Evolutionary conservation across 208 protist species (phyloP).

Genomic region (Trypanosoma melophagium): DNA sequence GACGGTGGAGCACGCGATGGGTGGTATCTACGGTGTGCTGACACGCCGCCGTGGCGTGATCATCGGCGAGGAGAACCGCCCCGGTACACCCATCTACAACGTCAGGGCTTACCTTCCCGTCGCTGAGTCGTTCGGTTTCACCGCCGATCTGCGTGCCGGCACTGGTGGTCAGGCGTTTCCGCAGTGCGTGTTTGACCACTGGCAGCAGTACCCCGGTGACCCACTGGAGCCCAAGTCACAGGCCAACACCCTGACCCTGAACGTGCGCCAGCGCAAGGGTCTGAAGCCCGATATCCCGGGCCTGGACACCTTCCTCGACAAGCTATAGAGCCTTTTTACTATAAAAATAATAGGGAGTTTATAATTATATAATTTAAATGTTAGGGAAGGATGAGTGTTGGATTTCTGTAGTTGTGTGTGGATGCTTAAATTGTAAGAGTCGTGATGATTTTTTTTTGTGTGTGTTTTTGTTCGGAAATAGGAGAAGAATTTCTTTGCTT

Average conservation of each 20-base stretch:
- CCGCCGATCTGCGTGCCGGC: conserved; percentile 93
- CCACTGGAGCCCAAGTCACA: conserved; percentile 71
- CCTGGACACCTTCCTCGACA: conserved; percentile 94
- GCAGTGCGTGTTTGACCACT: conserved; percentile 99
- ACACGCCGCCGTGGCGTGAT: conserved; percentile 96
- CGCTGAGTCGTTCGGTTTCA: conserved; percentile 98
- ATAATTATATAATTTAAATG: conserved; percentile 18
- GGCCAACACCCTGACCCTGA: conserved; percentile 70
- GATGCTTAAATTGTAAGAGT: conserved; percentile 10
- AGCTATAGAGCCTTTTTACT: conserved; percentile 13
- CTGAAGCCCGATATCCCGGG: conserved; percentile 92
- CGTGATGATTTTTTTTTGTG: conserved; percentile 15
- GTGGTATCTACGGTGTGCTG: conserved; percentile 96
- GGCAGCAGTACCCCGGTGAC: conserved; percentile 89
- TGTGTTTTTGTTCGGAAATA: conserved; percentile 30
- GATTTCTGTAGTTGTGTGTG: not conserved
- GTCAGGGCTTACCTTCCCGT: conserved; percentile 98
- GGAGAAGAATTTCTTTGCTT: too few species aligned
- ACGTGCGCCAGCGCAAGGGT: conserved; percentile 97
- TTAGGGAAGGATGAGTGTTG: not conserved
- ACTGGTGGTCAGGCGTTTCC: conserved; percentile 95
- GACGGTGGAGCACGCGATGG: conserved; percentile 93
- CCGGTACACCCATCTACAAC: conserved; percentile 96
- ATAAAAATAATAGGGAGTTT: not conserved
- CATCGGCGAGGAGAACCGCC: conserved; percentile 94